Evolutionary conservation across 208 protist species (phyloP).

Genomic region (Herpetomonas muscarum): DNA sequence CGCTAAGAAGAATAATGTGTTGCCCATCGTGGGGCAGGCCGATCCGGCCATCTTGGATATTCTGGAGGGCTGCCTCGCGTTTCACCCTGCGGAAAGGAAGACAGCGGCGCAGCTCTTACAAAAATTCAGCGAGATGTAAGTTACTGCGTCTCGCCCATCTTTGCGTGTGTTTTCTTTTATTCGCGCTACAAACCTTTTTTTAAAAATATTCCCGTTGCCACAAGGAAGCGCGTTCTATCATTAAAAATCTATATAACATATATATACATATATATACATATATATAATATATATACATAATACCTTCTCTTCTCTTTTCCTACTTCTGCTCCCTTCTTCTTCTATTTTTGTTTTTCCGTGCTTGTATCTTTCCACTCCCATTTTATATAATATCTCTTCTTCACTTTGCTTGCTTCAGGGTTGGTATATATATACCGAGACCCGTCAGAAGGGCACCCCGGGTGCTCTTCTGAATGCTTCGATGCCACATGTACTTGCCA

Average conservation of each 20-base stretch:
- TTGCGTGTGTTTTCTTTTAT: slow-evolving; percentile 6
- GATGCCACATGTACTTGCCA: too few relatives aligned
- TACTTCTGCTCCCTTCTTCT: slow-evolving; percentile 1
- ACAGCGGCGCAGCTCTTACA: slow-evolving; percentile 27
- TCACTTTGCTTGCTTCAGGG: not conserved
- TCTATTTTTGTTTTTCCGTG: not conserved
- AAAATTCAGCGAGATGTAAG: slow-evolving; percentile 18
- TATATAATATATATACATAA: too few relatives aligned
- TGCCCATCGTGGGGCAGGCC: too few relatives aligned
- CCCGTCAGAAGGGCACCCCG: not conserved
- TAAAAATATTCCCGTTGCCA: not conserved
- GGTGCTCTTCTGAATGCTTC: too few relatives aligned
- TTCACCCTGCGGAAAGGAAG: slow-evolving; percentile 16
- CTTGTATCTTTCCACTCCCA: not conserved
- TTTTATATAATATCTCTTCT: not conserved
- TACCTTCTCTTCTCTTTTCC: slow-evolving; percentile 6
- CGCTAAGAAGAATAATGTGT: too few relatives aligned
- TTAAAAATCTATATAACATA: not conserved
- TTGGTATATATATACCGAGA: not conserved
- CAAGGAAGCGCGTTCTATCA: not conserved
- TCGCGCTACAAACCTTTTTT: not conserved
- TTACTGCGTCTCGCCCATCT: not conserved
- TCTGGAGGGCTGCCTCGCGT: slow-evolving; percentile 25
- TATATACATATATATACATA: too few relatives aligned
- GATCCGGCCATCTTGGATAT: slow-evolving; percentile 25